Conservation (phyloP, 106 monocot genomes). For the Dendrobium chrysotoxum region DNA sequence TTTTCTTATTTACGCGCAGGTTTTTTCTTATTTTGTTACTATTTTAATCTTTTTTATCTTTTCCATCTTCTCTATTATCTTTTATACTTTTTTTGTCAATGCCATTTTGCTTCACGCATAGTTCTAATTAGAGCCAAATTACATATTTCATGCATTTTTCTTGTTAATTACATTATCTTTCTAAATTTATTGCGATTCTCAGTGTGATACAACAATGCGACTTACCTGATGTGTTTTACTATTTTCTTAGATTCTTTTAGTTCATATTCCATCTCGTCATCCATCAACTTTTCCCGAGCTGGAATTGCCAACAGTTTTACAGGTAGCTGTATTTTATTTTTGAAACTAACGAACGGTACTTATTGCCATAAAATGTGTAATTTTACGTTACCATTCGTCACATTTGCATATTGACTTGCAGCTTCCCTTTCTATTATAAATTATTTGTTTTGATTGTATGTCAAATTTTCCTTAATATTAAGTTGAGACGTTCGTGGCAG, state of each 20-base stretch:
- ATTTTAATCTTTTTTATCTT: background rate
- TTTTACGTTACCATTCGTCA: background rate
- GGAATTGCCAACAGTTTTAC: conserved; percentile 79
- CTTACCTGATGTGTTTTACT: background rate
- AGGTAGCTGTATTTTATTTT: conserved; percentile 38
- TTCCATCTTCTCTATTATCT: too few relatives aligned
- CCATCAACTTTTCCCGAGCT: conserved; percentile 73
- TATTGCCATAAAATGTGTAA: background rate
- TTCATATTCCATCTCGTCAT: conserved; percentile 86
- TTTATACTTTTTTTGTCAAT: background rate
- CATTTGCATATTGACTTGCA: background rate
- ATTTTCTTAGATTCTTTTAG: conserved; percentile 59
- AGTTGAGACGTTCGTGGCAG: background rate
- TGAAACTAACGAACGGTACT: background rate
- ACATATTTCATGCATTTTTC: background rate
- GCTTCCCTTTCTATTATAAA: background rate
- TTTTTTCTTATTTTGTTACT: background rate
- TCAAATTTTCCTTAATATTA: background rate
- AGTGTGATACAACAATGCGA: background rate
- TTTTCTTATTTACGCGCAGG: background rate
- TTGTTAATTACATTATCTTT: background rate
- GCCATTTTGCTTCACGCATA: background rate
- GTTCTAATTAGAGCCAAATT: background rate
- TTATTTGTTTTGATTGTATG: background rate
- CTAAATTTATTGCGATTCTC: background rate